Conservation (phyloP, 1,284 basidiomycete genomes). For the Fomes fomentarius region DNA sequence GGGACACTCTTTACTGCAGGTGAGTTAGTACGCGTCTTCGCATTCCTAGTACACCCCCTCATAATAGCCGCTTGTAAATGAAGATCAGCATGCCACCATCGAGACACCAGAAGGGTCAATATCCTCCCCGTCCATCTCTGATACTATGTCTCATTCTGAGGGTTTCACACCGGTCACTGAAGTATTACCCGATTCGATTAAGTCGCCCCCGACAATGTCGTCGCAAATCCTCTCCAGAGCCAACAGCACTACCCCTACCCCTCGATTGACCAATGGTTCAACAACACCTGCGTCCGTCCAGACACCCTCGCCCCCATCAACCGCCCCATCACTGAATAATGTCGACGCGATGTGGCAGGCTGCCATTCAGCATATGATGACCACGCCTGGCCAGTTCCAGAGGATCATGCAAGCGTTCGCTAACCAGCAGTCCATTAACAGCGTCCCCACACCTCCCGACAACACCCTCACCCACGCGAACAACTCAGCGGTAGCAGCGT, state of each 20-base stretch:
- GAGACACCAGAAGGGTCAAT: conserved; percentile 33
- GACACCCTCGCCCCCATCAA: conserved; percentile 10
- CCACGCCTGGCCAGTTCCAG: conserved; percentile 70
- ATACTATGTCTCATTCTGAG: conserved; percentile 32
- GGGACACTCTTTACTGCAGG: conserved; percentile 22
- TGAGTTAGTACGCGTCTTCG: conserved; percentile 17
- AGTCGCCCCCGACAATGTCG: conserved; percentile 19
- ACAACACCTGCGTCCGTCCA: background rate
- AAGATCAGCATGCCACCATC: conserved; percentile 36
- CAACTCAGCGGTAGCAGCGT: conserved; percentile 35
- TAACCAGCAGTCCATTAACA: conserved; percentile 35
- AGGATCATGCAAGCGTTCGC: conserved; percentile 65
- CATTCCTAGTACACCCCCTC: background rate
- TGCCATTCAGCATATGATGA: conserved; percentile 60
- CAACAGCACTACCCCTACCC: conserved; percentile 18
- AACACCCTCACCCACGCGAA: background rate
- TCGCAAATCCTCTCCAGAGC: conserved; percentile 21
- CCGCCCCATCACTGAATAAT: conserved; percentile 27
- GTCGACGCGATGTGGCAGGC: conserved; percentile 59
- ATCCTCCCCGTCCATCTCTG: conserved; percentile 25
- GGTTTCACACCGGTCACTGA: conserved; percentile 27
- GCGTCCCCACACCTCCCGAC: conserved; percentile 14
- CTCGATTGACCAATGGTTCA: conserved; percentile 9
- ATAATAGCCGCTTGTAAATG: conserved; percentile 1
- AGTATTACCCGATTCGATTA: conserved; percentile 3